Percentiles rank a stretch among this genome's conserved stretches.
phyloP scores from a whole-genome alignment of 108 stramenopile genomes.

The Cyclostephanos invisitatus region DNA sequence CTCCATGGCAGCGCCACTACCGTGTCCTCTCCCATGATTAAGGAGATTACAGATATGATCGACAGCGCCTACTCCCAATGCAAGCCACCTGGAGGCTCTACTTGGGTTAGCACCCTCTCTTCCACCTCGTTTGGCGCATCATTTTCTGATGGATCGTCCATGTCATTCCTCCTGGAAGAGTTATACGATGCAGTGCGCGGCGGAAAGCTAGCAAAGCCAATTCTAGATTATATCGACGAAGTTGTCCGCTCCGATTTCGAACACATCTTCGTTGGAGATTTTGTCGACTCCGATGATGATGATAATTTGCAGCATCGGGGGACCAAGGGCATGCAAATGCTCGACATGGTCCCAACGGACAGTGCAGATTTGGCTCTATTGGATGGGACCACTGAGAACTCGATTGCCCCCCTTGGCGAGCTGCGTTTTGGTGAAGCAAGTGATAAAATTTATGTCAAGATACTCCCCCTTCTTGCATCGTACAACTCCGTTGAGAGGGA shows the following conservation, averaged over 20 bases:
- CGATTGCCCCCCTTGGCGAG: constrained; percentile 30
- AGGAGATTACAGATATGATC: constrained; percentile 49
- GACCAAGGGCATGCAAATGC: constrained; percentile 11
- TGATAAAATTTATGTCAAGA: constrained; percentile 41
- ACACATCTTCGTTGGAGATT: constrained; percentile 45
- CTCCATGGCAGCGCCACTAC: constrained; percentile 11
- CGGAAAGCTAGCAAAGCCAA: constrained; percentile 30
- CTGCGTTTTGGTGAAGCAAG: constrained; percentile 41
- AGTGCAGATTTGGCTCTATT: constrained; percentile 33
- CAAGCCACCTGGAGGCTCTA: constrained; percentile 22
- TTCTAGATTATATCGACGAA: constrained; percentile 39
- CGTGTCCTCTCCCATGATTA: constrained; percentile 11
- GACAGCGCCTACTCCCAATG: constrained; percentile 38
- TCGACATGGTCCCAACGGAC: constrained; percentile 19
- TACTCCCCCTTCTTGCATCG: constrained; percentile 40
- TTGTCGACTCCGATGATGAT: constrained; percentile 21
- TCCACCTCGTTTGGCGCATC: constrained; percentile 1
- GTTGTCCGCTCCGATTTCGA: constrained; percentile 39
- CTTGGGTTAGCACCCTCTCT: not conserved
- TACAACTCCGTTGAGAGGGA: constrained; percentile 13
- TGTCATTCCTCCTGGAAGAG: constrained; percentile 52
- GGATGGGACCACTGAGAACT: constrained; percentile 24
- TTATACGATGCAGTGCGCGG: constrained; percentile 50
- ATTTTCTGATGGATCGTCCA: constrained; percentile 29
- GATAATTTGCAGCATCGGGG: constrained; percentile 6